Evolutionary conservation across 495 filamentous ascomycete genomes (phyloP).

Genomic region (Aspergillus funiculosus): DNA sequence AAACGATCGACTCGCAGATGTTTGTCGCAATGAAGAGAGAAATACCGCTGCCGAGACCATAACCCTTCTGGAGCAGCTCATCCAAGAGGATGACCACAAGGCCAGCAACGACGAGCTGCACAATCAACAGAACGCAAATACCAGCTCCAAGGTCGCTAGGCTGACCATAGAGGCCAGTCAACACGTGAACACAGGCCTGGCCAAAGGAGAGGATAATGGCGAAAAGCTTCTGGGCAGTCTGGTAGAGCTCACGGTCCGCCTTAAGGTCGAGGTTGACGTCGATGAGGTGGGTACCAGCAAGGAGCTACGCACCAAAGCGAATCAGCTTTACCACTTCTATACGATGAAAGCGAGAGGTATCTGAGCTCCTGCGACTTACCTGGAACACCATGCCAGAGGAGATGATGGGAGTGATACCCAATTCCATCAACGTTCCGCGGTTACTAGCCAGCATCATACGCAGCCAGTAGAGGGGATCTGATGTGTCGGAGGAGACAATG

Average conservation of each 20-base stretch:
- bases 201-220: slow-evolving; percentile 96
- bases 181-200: slow-evolving; percentile 92
- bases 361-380: slow-evolving; percentile 32
- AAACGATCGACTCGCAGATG: slow-evolving; percentile 99
- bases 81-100: slow-evolving; percentile 98
- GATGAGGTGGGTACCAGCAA: slow-evolving; percentile 98
- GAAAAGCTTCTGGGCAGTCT: slow-evolving; percentile 99
- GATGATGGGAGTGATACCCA: slow-evolving; percentile 99
- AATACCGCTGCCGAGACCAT: slow-evolving; percentile 96
- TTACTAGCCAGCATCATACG: slow-evolving; percentile 99
- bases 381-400: slow-evolving; percentile 99
- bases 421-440: slow-evolving; percentile 95
- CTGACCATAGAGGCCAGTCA: slow-evolving; percentile 95
- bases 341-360: not conserved
- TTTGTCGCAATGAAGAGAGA: slow-evolving; percentile 99
- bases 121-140: slow-evolving; percentile 94
- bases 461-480: slow-evolving; percentile 98
- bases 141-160: slow-evolving; percentile 94
- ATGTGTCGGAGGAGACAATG: slow-evolving; percentile 93
- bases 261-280: slow-evolving; percentile 99
- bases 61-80: slow-evolving; percentile 98
- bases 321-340: slow-evolving; percentile 5
- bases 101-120: slow-evolving; percentile 93
- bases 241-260: slow-evolving; percentile 98
- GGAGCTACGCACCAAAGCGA: slow-evolving; percentile 48